Conservation (phyloP, 2,329 filamentous ascomycete genomes). For the Cladosporium sp. region DNA sequence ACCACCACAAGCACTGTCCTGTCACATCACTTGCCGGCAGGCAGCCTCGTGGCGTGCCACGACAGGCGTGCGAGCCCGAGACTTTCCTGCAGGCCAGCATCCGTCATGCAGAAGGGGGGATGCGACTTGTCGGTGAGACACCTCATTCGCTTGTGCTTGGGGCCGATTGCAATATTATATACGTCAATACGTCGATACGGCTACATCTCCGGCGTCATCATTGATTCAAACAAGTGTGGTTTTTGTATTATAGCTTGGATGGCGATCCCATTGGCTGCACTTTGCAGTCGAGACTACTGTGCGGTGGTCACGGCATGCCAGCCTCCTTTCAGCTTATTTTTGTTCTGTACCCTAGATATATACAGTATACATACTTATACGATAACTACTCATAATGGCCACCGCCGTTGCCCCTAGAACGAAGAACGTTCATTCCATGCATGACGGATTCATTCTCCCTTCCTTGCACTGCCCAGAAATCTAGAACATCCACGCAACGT, state of each 20-base stretch:
- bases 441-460: neutral
- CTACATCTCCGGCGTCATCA: neutral
- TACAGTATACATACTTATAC: neutral
- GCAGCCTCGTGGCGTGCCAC: constrained; percentile 16
- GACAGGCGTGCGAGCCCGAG: constrained; percentile 16
- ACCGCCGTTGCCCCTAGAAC: neutral
- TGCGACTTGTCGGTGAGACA: constrained; percentile 1
- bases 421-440: neutral
- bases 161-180: constrained; percentile 2
- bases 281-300: neutral
- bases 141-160: constrained; percentile 1
- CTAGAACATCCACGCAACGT: constrained; percentile 2
- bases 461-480: neutral
- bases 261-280: neutral
- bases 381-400: neutral
- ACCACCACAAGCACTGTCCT: constrained; percentile 8
- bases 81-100: constrained; percentile 7
- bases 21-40: constrained; percentile 16
- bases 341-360: neutral
- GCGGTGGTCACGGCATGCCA: neutral
- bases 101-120: neutral
- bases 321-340: neutral
- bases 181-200: neutral
- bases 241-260: neutral
- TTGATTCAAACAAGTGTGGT: neutral